Evolutionary conservation across 768 basidiomycete species (phyloP).

Genomic region (Tricholoma hemisulphureum): DNA sequence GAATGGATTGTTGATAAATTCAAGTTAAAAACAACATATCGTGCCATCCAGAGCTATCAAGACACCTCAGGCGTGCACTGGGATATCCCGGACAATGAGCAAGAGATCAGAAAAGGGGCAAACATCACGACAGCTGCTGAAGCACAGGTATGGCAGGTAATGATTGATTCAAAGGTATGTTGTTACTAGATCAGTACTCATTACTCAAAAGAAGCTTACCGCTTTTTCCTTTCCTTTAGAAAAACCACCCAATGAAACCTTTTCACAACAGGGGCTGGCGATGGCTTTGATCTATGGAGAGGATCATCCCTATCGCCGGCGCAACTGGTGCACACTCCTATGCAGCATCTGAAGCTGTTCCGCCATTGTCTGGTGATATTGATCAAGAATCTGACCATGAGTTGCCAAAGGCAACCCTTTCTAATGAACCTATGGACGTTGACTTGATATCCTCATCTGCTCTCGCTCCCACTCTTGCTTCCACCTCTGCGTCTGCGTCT

Average conservation of each 20-base stretch:
- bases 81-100: neutral
- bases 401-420: neutral
- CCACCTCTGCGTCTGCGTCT: no score
- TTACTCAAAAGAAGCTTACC: neutral
- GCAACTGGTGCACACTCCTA: neutral
- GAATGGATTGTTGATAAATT: neutral
- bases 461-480: neutral
- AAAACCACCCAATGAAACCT: neutral
- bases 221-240: neutral
- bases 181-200: neutral
- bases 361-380: neutral
- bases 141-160: neutral
- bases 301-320: neutral
- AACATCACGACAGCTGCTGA: neutral
- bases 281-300: neutral
- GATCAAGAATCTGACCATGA: neutral
- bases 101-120: neutral
- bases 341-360: neutral
- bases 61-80: neutral
- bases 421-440: neutral
- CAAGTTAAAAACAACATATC: neutral
- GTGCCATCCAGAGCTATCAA: no score
- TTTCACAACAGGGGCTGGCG: neutral
- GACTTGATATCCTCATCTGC: neutral
- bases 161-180: neutral